Evolutionary conservation across 2,329 filamentous ascomycete species (phyloP), one percentile per base, ranked within the genome.

Genomic region (Epichloe hybrida): DNA sequence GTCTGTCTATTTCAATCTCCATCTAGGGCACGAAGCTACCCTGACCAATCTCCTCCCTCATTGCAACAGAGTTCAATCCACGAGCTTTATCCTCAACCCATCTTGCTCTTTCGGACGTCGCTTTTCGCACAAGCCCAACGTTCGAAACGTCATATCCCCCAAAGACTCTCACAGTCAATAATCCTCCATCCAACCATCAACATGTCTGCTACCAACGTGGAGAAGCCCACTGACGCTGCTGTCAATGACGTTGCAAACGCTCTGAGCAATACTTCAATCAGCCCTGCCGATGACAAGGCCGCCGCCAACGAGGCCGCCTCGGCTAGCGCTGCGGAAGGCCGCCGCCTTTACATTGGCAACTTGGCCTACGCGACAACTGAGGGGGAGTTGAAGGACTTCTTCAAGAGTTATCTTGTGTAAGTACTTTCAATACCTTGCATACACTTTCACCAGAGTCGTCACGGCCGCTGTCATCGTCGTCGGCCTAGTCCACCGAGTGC

Each of bases 331-430:
- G 90, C 91, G 73, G 93, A 98, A 80, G 91, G 93, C 72, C 88
- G 93, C 79, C 88, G 93, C 77, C 86, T 98, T 66, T 98, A 98
- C 79, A 97, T 98, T 79, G 93, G 93, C 80, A 98, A 98, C 81
- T 87, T 98, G 83, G 93, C 93, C 67, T 98, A 98, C 74, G 90
- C 91, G 84, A 97, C 93, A 84, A 95, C 89, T 72, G 93, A 97
- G 87, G 93, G 85, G 85, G 89, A 96, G 84, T 88, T 98, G 81
- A 95, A 94, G 81, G 87, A 93, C 65, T 98, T 98, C 82, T 98
- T 98, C 86, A 91, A 93, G 81, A 87, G 84, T 74, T 97, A 95
- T 81, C 86, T 93, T 79, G 88, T 98, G 93, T 98, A 81, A 81
- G 91, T 87, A n/a, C n/a, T 49, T 12, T 27, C 15, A 23, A 7